Evolutionary conservation across 176 grass and related monocot genomes (phyloP), one percentile per base, ranked within the genome.

Genomic region (Zea luxurians): DNA sequence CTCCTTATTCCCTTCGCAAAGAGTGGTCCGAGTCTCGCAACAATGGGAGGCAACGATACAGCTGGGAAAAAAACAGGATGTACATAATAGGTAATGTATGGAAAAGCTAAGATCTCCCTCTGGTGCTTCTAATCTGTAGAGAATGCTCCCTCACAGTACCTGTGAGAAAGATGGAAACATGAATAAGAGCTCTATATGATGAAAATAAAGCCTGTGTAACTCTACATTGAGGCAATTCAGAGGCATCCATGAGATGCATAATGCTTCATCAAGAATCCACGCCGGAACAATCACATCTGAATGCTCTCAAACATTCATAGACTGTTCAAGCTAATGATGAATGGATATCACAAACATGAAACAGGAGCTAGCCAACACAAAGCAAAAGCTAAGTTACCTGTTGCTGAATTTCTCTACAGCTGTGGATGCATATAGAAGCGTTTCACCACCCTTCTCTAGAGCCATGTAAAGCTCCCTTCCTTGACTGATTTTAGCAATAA

Each of bases 361-460:
- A 47, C 10, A 21, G 27, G 81, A 70, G 70, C 40, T 66, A 63
- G 38, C 36, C 16, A 82, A 2, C 21, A 48, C 44, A 83, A 12
- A 73, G 37, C 3, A 75, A 89, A 55, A 55, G 76, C 21, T 13
- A 36, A 42, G 18, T 76, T 83, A 95, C 96, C 96, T 99, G 83
- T 93, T 92, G 86, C 92, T 99, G 66, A 99, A 99, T 77, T 99
- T 99, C 71, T 99, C 96, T 37, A 99, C 83, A 71, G 96, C 86
- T 61, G 87, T 87, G 8, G 90, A 94, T 81, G 96, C 90, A 84
- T 93, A 91, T 37, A 99, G 90, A 85, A 99, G 96, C 66, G 92
- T 99, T 59, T 99, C 96, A 41, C 85, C 91, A 0, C 87, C 96
- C 79, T 95, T 99, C 57, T 95, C 96, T 61, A 99, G 76, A 61